Base-by-base conservation (phyloP, 805 yeast genomes). In the Yamadazyma tumulicola region DNA sequence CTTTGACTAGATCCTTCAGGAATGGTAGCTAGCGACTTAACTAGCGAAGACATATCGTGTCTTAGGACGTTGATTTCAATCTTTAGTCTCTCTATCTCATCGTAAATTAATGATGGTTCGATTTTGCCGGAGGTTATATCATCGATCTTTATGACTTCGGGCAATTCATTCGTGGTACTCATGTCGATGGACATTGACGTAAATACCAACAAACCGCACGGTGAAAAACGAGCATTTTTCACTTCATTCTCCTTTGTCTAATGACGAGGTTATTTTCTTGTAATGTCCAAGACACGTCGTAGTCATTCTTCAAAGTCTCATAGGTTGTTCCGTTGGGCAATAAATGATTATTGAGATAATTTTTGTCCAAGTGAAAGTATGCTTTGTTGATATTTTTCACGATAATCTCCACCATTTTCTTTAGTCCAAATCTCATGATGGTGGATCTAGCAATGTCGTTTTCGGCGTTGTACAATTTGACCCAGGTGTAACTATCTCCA, bases 351-450 rank as follows among this genome's bases (percentile, higher is more conserved):
- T 32, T 26, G 7, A 43, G 15, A 18, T 12, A 41, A 1, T 32
- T 14, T 24, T 38, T 37, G 13, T 47, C 47, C 51, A 60, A 41
- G 52, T 72, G 44, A 65, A 61, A 57, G 60, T 75, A 51, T 43
- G 73, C 27, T 49, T 32, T 53, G 45, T 39, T 46, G 22, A 56
- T 41, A 48, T 39, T 55, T 24, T 18, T 31, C 32, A 45, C 50
- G 49, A 77, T 71, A 51, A 30, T 46, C 20, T 24, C 38, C 13
- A 51, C 47, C 61, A 57, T 67, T 45, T 24, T 40, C 9, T 32
- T 36, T 4, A 60, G 40, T 0, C 80, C 79, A 39, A 64, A 58
- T 12, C 53, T 39, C 79, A 76, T 61, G 12, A 69, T 43, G 40
- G 64, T 57, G 1, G 64, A 42, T 16, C 46, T 42, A 9, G 58